These are phyloP conservation scores for Pseudocercospora pini-densiflorae DNA, from an alignment of 2,329 filamentous ascomycete species.

Conservation along the genomic window DNA sequence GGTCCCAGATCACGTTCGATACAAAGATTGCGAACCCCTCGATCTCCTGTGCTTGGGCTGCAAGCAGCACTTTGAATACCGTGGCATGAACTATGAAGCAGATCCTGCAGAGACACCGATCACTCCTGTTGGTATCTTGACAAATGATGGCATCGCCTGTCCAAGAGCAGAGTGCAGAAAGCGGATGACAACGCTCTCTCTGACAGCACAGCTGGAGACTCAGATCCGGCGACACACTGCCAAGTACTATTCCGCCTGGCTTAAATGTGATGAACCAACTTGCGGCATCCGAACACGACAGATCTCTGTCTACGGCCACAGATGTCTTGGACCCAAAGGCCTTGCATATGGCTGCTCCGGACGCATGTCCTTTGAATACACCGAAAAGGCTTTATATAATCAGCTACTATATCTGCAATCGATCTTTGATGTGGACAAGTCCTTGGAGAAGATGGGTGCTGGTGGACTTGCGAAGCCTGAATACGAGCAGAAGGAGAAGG, in stretches of 20 bases:
- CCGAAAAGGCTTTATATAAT: conserved; percentile 91
- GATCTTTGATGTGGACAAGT: conserved; percentile 89
- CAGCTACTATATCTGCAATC: conserved; percentile 86
- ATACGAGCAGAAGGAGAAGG: conserved; percentile 65
- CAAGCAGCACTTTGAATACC: conserved; percentile 72
- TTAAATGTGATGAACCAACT: conserved; percentile 85
- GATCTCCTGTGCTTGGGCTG: conserved; percentile 81
- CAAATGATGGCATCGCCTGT: conserved; percentile 77
- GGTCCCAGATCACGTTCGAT: conserved; percentile 88
- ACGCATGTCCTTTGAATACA: conserved; percentile 84
- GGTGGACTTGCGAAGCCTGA: conserved; percentile 43
- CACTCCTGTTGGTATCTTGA: conserved; percentile 61
- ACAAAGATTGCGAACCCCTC: conserved; percentile 78
- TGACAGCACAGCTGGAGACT: conserved; percentile 85
- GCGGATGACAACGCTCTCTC: conserved; percentile 68
- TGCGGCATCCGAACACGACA: conserved; percentile 88
- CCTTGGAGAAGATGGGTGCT: conserved; percentile 53
- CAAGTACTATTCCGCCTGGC: conserved; percentile 90
- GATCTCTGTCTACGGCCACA: conserved; percentile 88
- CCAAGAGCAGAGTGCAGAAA: conserved; percentile 65
- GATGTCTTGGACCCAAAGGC: conserved; percentile 85
- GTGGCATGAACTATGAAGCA: conserved; percentile 65
- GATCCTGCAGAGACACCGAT: conserved; percentile 34
- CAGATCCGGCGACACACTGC: conserved; percentile 78
- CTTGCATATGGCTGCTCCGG: conserved; percentile 84